These are phyloP conservation scores for Dipteronia sinensis DNA, from an alignment of 345 rosid genomes.

Conservation along the genomic window DNA sequence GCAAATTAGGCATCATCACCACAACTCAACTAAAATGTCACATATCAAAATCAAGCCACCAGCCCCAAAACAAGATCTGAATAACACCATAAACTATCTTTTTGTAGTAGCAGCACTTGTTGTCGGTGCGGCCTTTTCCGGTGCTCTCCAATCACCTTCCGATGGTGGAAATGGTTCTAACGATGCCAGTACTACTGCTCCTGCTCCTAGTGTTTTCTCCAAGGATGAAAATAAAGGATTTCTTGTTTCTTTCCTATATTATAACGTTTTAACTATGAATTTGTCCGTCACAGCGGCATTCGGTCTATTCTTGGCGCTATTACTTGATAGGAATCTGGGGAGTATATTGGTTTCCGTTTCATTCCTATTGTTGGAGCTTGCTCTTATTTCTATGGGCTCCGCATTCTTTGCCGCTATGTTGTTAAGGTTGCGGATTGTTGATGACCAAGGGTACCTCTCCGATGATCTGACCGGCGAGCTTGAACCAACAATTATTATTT, in stretches of 20 bases:
- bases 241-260: background rate
- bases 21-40: background rate
- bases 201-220: too few species aligned
- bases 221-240: too few species aligned
- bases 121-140: slow-evolving; percentile 27
- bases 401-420: background rate
- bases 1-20: background rate
- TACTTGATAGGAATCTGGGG: background rate
- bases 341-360: background rate
- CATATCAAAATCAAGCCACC: background rate
- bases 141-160: background rate
- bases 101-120: slow-evolving; percentile 26
- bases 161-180: background rate
- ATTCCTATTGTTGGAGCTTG: background rate
- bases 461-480: background rate
- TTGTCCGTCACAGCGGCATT: background rate
- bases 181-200: too few species aligned
- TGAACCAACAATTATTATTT: background rate
- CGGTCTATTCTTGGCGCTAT: background rate
- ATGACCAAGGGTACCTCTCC: background rate
- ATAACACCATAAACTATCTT: slow-evolving; percentile 22
- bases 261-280: background rate
- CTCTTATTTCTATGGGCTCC: background rate
- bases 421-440: background rate
- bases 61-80: background rate